Evolutionary conservation across 768 basidiomycete species (phyloP), one percentile per base, ranked within the genome.

Genomic region (Boletus rufocinnamomeus): DNA sequence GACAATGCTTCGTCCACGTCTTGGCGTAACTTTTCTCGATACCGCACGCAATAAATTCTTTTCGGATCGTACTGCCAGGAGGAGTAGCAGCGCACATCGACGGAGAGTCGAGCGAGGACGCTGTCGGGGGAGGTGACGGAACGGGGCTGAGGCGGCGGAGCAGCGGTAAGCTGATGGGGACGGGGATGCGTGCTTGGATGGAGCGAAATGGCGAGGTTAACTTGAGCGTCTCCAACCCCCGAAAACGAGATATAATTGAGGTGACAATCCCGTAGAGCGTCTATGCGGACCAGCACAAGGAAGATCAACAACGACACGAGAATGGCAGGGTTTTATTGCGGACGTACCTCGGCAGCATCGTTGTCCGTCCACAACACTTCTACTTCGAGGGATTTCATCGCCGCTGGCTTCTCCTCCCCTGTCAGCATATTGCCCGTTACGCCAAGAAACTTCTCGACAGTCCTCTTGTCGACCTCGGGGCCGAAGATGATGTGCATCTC

Each of bases 381-480:
- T 4, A 72, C 62, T 35, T 72, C 71, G 16, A 72, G 67, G 17
- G 56, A 63, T 7, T 58, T 59, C 43, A 72, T 61, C 11, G 55
- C 62, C 11, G 35, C 58, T 0, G 34, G 19, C 30, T 58, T 64
- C 35, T 57, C 44, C 16, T 50, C 56, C 6, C 62, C 65, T 1
- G 66, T 56, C 14, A 72, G 28, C 49, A 65, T 64, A 35, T 55
- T 60, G 17, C 71, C 71, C 19, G 68, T 66, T 0, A 64, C 57
- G 0, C 62, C 69, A 25, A 72, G 67, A 38, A 72, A 72, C 34
- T 72, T 72, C 41, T 74, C 71, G 11, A 68, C 71, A 0, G 72
- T 72, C 49, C 71, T 55, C 63, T 68, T 72, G 50, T 72, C 71
- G n/a, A 72, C 71, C 25, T 69, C 72, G n/a, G 71, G 59, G 3